Percentiles rank a stretch among this genome's conserved stretches.
These are phyloP conservation scores for Calophaca sinica DNA, from an alignment of 306 rosid genomes.

Conservation along the genomic window DNA sequence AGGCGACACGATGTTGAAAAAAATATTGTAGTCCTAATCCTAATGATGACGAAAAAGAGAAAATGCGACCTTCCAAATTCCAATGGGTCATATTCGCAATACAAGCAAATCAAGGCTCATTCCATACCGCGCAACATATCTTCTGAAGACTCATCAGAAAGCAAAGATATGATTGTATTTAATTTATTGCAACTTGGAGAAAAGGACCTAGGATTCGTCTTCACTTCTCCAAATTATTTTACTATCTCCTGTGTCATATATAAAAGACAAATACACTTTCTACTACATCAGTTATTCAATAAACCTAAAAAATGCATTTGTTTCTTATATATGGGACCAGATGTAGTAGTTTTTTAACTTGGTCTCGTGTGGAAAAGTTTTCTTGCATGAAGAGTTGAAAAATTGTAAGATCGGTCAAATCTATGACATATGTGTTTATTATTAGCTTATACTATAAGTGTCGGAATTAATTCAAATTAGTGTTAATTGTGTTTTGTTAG, in stretches of 20 bases:
- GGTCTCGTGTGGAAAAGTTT: background rate
- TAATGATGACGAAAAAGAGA: constrained; percentile 32
- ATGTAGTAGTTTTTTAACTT: background rate
- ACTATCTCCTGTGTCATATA: too few species aligned
- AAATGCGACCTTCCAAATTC: constrained; percentile 45
- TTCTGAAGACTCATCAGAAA: constrained; percentile 40
- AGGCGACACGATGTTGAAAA: constrained; percentile 6
- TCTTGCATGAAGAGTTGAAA: constrained; percentile 1
- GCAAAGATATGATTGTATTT: constrained; percentile 11
- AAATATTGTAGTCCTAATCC: constrained; percentile 24
- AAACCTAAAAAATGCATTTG: too few species aligned
- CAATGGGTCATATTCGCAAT: constrained; percentile 43
- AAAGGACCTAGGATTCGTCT: constrained; percentile 25
- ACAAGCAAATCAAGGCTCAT: constrained; percentile 32
- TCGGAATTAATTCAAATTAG: too few species aligned
- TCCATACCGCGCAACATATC: constrained; percentile 42
- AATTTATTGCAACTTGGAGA: background rate
- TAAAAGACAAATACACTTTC: too few species aligned
- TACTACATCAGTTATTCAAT: too few species aligned
- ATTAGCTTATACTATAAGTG: too few species aligned
- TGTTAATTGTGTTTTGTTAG: too few species aligned
- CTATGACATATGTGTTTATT: too few species aligned
- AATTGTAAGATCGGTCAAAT: too few species aligned
- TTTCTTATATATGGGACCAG: too few species aligned
- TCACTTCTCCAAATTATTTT: background rate